These are phyloP conservation scores for Mrakia hoshinonis DNA, from an alignment of 768 basidiomycete genomes.

Conservation along the genomic window DNA sequence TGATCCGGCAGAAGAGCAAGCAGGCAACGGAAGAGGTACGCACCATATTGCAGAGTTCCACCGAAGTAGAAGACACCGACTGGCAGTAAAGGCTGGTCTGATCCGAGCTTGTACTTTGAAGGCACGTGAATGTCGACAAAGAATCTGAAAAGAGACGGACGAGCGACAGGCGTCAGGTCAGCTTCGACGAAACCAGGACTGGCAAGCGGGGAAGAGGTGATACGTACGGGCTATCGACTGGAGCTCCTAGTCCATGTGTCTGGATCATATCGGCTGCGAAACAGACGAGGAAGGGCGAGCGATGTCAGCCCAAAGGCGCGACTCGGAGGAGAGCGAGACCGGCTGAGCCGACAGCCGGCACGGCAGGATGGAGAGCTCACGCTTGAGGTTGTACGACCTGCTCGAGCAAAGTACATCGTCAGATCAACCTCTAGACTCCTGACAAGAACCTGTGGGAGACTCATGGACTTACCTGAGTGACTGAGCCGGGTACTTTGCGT, in stretches of 20 bases:
- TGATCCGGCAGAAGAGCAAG: too few species aligned
- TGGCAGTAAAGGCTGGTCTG: constrained; percentile 43
- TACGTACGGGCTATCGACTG: constrained; percentile 61
- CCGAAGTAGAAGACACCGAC: constrained; percentile 72
- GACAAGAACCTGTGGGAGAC: background rate
- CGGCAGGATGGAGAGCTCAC: background rate
- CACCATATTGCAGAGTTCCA: constrained; percentile 55
- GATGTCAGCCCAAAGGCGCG: background rate
- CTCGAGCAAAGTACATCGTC: background rate
- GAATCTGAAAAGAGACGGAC: constrained; percentile 28
- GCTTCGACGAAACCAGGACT: background rate
- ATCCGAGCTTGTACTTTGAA: constrained; percentile 35
- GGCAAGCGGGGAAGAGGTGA: background rate
- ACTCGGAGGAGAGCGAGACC: background rate
- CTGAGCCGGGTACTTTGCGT: constrained; percentile 19
- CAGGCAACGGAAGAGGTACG: background rate
- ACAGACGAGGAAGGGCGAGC: background rate
- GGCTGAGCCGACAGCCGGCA: background rate
- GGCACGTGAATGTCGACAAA: constrained; percentile 49
- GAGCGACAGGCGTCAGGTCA: background rate
- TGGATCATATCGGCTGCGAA: constrained; percentile 12
- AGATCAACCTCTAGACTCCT: background rate
- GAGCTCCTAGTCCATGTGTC: constrained; percentile 50
- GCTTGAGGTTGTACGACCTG: background rate
- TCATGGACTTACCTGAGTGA: constrained; percentile 2